A percentile compares a stretch with the other conserved stretches of the same genome.
Evolutionary conservation across 257 asterid genomes (phyloP).

Genomic region (Buddleja alternifolia): DNA sequence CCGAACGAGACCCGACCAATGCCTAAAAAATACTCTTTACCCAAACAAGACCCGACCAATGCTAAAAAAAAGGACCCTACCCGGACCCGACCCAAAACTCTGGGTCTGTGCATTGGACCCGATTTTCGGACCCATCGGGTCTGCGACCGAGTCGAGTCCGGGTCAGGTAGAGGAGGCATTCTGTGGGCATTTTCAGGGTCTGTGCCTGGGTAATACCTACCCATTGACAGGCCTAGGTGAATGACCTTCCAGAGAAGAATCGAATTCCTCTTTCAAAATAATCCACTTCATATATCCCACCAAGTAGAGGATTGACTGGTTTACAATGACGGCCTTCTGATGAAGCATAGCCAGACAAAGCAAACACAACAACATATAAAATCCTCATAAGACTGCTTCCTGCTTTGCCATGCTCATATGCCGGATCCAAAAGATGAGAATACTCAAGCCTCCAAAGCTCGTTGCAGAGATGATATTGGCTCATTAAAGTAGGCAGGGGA

Average conservation of each 20-base stretch:
- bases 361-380: slow-evolving; percentile 87
- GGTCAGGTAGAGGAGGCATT: too few relatives aligned
- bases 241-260: slow-evolving; percentile 86
- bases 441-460: slow-evolving; percentile 92
- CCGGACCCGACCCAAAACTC: too few relatives aligned
- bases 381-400: slow-evolving; percentile 86
- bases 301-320: slow-evolving; percentile 94
- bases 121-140: too few relatives aligned
- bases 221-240: too few relatives aligned
- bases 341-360: slow-evolving; percentile 97
- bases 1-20: too few relatives aligned
- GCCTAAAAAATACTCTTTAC: too few relatives aligned
- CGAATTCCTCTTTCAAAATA: slow-evolving; percentile 86
- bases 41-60: too few relatives aligned
- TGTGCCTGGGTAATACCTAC: too few relatives aligned
- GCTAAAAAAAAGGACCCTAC: too few relatives aligned
- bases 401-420: slow-evolving; percentile 87
- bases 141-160: too few relatives aligned
- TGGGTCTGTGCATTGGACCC: too few relatives aligned
- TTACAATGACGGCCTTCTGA: slow-evolving; percentile 90
- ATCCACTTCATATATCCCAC: slow-evolving; percentile 97
- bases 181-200: too few relatives aligned
- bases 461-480: slow-evolving; percentile 88
- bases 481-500: slow-evolving; percentile 93
- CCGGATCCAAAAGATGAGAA: slow-evolving; percentile 84